Conservation (phyloP, 1,139 yeast genomes). For the Wickerhamomyces sp. region DNA sequence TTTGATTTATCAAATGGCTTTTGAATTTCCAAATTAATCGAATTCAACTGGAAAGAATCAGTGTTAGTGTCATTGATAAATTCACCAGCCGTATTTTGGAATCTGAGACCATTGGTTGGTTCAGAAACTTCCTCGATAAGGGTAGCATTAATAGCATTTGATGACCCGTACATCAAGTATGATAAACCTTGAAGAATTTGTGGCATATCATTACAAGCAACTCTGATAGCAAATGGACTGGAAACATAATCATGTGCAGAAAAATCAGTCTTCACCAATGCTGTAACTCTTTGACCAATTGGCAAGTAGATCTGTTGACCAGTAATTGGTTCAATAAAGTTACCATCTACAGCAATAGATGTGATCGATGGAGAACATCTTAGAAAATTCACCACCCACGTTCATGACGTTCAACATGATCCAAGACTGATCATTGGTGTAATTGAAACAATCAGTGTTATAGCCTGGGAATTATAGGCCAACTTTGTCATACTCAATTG, state of each 20-base stretch:
- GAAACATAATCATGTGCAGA: conserved; percentile 2
- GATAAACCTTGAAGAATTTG: conserved; percentile 32
- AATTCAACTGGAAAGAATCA: conserved; percentile 3
- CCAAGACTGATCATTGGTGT: neutral
- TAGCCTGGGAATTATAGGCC: conserved; percentile 28
- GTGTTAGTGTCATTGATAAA: conserved; percentile 5
- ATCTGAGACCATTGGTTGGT: conserved; percentile 14
- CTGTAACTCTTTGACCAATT: conserved; percentile 30
- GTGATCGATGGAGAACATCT: conserved; percentile 33
- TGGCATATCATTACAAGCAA: conserved; percentile 30
- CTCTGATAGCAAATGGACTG: conserved; percentile 22
- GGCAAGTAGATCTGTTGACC: conserved; percentile 28
- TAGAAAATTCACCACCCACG: conserved; percentile 33
- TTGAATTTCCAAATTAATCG: neutral
- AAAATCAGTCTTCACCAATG: conserved; percentile 27
- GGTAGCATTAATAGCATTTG: neutral
- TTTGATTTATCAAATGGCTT: conserved; percentile 12
- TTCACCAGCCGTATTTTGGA: conserved; percentile 23
- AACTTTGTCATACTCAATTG: conserved; percentile 5
- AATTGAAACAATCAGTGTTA: conserved; percentile 22
- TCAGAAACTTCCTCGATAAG: neutral
- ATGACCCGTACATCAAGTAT: conserved; percentile 24
- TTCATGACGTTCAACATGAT: conserved; percentile 28
- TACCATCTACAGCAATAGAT: conserved; percentile 32
- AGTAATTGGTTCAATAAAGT: conserved; percentile 26